Evolutionary conservation across 129 eudicot genomes (phyloP), one percentile per base, ranked within the genome.

Genomic region (Glebionis coronaria): DNA sequence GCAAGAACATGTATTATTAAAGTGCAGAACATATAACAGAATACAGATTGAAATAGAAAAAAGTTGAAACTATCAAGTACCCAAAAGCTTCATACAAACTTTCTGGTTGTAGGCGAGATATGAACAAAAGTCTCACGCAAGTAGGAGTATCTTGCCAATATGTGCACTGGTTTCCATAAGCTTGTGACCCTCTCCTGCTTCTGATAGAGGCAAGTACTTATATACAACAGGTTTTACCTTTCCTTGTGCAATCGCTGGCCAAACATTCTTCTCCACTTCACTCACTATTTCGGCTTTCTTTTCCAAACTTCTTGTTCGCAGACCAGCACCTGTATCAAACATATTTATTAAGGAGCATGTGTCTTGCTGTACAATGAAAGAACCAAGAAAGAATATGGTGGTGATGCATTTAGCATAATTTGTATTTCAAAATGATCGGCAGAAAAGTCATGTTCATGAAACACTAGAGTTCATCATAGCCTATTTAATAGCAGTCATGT

Each of bases 111-210:
- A 64, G 40, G 27, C 27, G 42, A 18, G 44, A 9, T 65, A 40
- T 60, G 18, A 23, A 69, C 56, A 25, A 12, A 44, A 25, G 40
- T 25, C 55, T 84, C 65, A 85, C 63, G 91, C 77, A 63, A 82
- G 69, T n/a, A 90, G 82, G 71, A 90, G 60, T 62, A 90, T 80
- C 67, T 89, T 89, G 16, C 97, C 97, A 12, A 83, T 86, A 71
- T 90, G 95, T 40, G 78, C 29, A 80, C 95, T 90, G 80, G 82
- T 82, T 73, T 90, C 97, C 84, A 90, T 86, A 74, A 86, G 82
- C 80, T 71, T 61, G 74, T 90, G 97, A 73, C 78, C 95, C 47
- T 80, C 92, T 19, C 85, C 96, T 47, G 91, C 96, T 54, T 80
- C 86, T 7, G 83, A 82, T 71, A 90, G 66, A 14, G 90, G 87